A percentile compares a stretch with the other conserved stretches of the same genome.
phyloP scores from a whole-genome alignment of 352 stramenopile genomes.

The Phytopythium boreale region DNA sequence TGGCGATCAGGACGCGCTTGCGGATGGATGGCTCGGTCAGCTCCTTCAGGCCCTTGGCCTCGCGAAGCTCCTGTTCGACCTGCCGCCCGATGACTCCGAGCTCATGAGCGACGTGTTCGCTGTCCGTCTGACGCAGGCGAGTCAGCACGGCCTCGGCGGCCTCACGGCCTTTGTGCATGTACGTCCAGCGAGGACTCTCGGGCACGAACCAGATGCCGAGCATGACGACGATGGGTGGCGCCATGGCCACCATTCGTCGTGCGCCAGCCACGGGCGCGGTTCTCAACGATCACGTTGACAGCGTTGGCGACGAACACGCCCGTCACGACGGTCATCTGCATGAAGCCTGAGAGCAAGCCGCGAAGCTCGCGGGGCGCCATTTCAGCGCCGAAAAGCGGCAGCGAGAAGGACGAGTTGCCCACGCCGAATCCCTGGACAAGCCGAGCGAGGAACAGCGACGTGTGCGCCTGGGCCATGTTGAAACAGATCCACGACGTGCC shows the following conservation, averaged over 20 bases:
- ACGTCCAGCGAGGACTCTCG: slow-evolving; percentile 27
- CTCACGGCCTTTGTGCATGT: slow-evolving; percentile 22
- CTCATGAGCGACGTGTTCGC: slow-evolving; percentile 22
- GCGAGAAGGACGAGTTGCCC: slow-evolving; percentile 30
- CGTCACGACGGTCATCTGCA: slow-evolving; percentile 25
- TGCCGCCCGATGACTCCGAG: slow-evolving; percentile 35
- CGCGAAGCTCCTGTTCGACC: slow-evolving; percentile 18
- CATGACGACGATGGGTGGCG: slow-evolving; percentile 33
- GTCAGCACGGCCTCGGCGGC: slow-evolving; percentile 31
- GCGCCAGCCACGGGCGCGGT: slow-evolving; percentile 24
- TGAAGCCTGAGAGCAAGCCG: slow-evolving; percentile 20
- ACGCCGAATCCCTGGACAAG: slow-evolving; percentile 35
- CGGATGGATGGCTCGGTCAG: slow-evolving; percentile 23
- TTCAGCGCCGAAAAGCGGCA: slow-evolving; percentile 36
- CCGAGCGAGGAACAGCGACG: slow-evolving; percentile 24
- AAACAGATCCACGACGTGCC: slow-evolving; percentile 32
- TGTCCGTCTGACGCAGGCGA: slow-evolving; percentile 27
- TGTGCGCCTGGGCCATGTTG: slow-evolving; percentile 19
- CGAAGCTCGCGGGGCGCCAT: slow-evolving; percentile 35
- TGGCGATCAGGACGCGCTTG: slow-evolving; percentile 22
- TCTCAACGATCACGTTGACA: slow-evolving; percentile 28
- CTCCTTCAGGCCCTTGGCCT: slow-evolving; percentile 19
- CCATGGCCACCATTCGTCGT: slow-evolving; percentile 36
- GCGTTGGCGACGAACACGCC: slow-evolving; percentile 31
- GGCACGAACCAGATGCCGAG: slow-evolving; percentile 12